Percentiles rank a stretch among this genome's conserved stretches.
phyloP scores from a whole-genome alignment of 352 stramenopile species.

The Phytophthora sp. region DNA sequence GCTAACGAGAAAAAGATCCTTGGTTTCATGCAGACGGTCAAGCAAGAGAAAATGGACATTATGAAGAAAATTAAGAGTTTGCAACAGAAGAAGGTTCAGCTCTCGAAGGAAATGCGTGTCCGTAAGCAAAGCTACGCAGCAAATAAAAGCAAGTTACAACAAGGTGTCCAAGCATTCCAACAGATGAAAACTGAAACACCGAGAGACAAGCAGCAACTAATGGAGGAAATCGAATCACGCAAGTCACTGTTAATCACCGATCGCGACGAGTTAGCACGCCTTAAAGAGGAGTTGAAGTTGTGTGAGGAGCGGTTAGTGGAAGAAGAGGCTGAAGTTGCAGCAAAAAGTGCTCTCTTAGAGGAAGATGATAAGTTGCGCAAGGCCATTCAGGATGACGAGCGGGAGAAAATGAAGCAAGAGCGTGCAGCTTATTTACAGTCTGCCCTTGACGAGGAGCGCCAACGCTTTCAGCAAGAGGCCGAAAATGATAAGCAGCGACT shows the following conservation, averaged over 20 bases:
- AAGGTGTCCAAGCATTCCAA: constrained; percentile 84
- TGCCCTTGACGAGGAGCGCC: constrained; percentile 69
- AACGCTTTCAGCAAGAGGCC: constrained; percentile 57
- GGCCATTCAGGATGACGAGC: constrained; percentile 81
- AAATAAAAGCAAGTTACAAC: constrained; percentile 76
- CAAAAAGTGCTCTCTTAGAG: constrained; percentile 75
- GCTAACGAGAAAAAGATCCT: constrained; percentile 84
- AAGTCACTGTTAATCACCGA: constrained; percentile 68
- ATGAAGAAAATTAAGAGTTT: constrained; percentile 90
- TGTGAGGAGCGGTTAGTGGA: constrained; percentile 75
- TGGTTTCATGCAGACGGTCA: constrained; percentile 90
- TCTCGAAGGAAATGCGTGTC: constrained; percentile 76
- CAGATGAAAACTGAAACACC: constrained; percentile 37
- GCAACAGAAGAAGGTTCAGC: constrained; percentile 77
- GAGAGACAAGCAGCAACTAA: constrained; percentile 62
- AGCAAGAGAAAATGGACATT: constrained; percentile 92
- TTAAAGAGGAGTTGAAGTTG: constrained; percentile 69
- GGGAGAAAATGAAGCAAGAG: constrained; percentile 83
- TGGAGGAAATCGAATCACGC: constrained; percentile 65
- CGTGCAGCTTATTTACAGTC: constrained; percentile 63
- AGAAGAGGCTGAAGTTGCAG: constrained; percentile 73
- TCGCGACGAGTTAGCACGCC: constrained; percentile 53
- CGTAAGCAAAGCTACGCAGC: constrained; percentile 77
- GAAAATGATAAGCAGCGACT: constrained; percentile 68
- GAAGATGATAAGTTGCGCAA: constrained; percentile 80